These are phyloP conservation scores for Heterobasidion parviporum DNA, from an alignment of 1,284 basidiomycete species.

Conservation along the genomic window DNA sequence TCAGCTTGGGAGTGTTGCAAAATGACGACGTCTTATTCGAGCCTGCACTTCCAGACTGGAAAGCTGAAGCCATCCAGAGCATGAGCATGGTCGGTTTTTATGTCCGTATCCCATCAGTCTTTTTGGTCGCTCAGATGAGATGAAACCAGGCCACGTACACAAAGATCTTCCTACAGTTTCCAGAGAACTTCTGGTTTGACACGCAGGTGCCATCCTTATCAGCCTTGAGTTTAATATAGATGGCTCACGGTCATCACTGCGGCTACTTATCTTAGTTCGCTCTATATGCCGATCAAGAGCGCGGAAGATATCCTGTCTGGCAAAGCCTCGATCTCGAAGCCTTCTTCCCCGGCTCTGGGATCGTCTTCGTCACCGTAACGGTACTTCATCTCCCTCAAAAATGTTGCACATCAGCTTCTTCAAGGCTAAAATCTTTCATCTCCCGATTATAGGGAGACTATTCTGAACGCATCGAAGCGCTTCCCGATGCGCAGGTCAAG, in stretches of 20 bases:
- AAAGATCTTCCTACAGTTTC: slow-evolving; percentile 64
- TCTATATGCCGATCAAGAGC: slow-evolving; percentile 54
- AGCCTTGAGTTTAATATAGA: not conserved
- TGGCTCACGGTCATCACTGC: not conserved
- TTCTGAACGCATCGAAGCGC: slow-evolving; percentile 46
- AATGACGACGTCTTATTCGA: slow-evolving; percentile 48
- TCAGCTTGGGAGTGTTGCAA: slow-evolving; percentile 37
- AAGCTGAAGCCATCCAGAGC: slow-evolving; percentile 56
- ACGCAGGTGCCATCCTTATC: slow-evolving; percentile 37
- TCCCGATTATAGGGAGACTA: slow-evolving; percentile 39
- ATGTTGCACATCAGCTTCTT: not conserved
- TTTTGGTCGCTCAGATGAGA: not conserved
- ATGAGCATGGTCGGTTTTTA: slow-evolving; percentile 47
- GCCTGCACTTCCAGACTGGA: slow-evolving; percentile 54
- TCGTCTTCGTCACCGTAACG: slow-evolving; percentile 60
- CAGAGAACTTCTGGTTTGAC: slow-evolving; percentile 61
- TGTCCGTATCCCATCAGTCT: not conserved
- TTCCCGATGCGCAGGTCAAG: slow-evolving; percentile 39
- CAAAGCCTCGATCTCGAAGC: slow-evolving; percentile 54
- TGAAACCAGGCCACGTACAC: slow-evolving; percentile 45
- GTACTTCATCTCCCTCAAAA: slow-evolving; percentile 24
- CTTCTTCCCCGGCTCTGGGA: slow-evolving; percentile 54
- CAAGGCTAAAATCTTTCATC: slow-evolving; percentile 17
- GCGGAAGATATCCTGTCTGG: slow-evolving; percentile 65
- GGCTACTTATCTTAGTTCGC: slow-evolving; percentile 36